Base-by-base conservation (phyloP, 192 early-diverging fungal species). In the Endogone sp. region DNA sequence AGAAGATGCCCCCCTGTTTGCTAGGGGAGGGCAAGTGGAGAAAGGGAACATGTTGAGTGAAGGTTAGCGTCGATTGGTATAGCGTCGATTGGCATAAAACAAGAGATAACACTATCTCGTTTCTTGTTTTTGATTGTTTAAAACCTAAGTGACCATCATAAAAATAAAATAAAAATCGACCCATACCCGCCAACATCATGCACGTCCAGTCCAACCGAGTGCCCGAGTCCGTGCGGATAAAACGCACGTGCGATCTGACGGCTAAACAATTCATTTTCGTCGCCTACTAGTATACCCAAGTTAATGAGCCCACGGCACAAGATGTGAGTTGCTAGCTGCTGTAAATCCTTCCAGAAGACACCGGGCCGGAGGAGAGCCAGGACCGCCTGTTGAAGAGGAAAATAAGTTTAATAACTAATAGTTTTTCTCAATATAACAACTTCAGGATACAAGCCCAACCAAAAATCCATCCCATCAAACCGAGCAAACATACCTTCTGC, bases 221-320 rank as follows among this genome's bases (percentile, higher is more conserved):
- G 94, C 1, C 96, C 96, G 3, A 98, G 82, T 49, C 96, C 94
- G 70, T 98, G 96, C 20, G 90, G 92, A 82, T 93, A 93, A 79
- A 98, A 98, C 64, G 92, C 84, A 20, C 86, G 87, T 3, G 86
- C 85, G 11, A 95, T 81, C 62, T 89, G 82, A 71, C 89, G 73
- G 11, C 79, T 72, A n/a, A 91, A 32, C 29, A 95, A 79, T 49
- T 81, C 78, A 24, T 85, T 84, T 2, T 83, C 72, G 21, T 87
- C 81, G 69, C 92, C 91, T 58, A 82, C 78, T 56, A 96, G 78
- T 27, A 95, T 85, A 26, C 93, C 94, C 63, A 89, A 82, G 23
- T 82, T 73, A 27, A 92, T 72, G 0, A 95, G 83, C 8, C 90
- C 92, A 57, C 90, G 80, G 49, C 83, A 84, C 20, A 86, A 80